These are phyloP conservation scores for Diophrys appendiculata DNA, from an alignment of 73 alveolate genomes.

Conservation along the genomic window DNA sequence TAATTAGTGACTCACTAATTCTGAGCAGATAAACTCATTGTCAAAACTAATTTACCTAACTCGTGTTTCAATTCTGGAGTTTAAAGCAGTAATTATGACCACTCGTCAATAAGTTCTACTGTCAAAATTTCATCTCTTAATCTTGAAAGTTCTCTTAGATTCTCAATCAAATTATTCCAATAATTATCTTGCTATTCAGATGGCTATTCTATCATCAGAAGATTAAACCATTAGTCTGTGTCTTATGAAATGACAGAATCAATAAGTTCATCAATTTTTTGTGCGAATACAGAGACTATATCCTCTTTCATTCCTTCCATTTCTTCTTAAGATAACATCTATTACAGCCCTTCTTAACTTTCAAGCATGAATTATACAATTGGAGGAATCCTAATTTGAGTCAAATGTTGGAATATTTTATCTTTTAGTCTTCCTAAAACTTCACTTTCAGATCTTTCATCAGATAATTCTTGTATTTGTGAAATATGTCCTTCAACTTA, in stretches of 20 bases:
- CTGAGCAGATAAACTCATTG: too few relatives aligned
- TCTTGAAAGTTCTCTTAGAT: not conserved
- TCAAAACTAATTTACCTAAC: constrained; percentile 25
- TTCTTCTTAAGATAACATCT: not conserved
- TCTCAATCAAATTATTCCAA: not conserved
- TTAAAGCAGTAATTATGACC: constrained; percentile 14
- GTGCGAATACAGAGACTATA: not conserved
- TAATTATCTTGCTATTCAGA: not conserved
- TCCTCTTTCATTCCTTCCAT: not conserved
- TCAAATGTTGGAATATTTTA: not conserved
- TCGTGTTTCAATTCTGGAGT: constrained; percentile 33
- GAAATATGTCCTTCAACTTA: not conserved
- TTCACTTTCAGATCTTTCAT: not conserved
- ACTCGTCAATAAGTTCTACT: constrained; percentile 22
- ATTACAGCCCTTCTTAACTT: not conserved
- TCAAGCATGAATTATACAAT: not conserved
- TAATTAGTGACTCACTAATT: too few relatives aligned
- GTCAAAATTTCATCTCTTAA: constrained; percentile 3
- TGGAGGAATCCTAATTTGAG: not conserved
- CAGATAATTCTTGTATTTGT: not conserved
- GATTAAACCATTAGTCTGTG: not conserved
- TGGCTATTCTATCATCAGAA: not conserved
- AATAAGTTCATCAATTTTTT: not conserved
- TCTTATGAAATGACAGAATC: not conserved
- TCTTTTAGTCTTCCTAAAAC: not conserved